These are phyloP conservation scores for Aspergillus sp. DNA, from an alignment of 2,329 filamentous ascomycete species.

Conservation along the genomic window DNA sequence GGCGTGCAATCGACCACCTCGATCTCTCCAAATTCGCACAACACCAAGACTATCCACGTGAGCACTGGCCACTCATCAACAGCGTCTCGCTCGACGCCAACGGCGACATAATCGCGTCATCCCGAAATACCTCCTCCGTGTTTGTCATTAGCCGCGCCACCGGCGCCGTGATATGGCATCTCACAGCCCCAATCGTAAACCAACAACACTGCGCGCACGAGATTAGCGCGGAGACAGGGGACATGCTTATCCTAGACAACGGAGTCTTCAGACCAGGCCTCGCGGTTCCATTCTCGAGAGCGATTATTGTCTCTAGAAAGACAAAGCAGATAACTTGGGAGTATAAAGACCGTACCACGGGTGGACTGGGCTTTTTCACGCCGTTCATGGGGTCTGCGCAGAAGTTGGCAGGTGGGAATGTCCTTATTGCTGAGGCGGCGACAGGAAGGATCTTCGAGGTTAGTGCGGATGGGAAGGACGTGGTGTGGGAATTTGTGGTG, in stretches of 20 bases:
- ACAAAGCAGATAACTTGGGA: slow-evolving; percentile 47
- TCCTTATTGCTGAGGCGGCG: slow-evolving; percentile 45
- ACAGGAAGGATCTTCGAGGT: slow-evolving; percentile 49
- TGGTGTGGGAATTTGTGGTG: slow-evolving; percentile 49
- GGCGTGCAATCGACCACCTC: slow-evolving; percentile 46
- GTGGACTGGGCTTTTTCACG: slow-evolving; percentile 44
- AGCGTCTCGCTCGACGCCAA: slow-evolving; percentile 41
- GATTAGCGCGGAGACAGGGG: slow-evolving; percentile 35
- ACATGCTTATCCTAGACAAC: slow-evolving; percentile 50
- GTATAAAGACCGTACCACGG: slow-evolving; percentile 39
- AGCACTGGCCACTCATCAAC: slow-evolving; percentile 50
- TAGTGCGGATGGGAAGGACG: slow-evolving; percentile 35
- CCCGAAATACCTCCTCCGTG: slow-evolving; percentile 44
- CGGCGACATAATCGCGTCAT: slow-evolving; percentile 44
- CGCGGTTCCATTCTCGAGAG: slow-evolving; percentile 44
- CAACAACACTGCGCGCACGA: slow-evolving; percentile 50
- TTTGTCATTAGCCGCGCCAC: slow-evolving; percentile 44
- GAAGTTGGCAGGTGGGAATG: slow-evolving; percentile 43
- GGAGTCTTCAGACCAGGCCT: slow-evolving; percentile 44
- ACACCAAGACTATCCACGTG: slow-evolving; percentile 34
- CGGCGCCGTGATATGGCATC: slow-evolving; percentile 45
- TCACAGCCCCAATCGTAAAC: slow-evolving; percentile 40
- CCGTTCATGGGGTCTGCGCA: slow-evolving; percentile 52
- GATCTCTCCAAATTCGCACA: slow-evolving; percentile 40
- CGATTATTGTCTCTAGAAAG: slow-evolving; percentile 40